Evolutionary conservation across 306 rosid genomes (phyloP).

Genomic region (Alnus glutinosa): DNA sequence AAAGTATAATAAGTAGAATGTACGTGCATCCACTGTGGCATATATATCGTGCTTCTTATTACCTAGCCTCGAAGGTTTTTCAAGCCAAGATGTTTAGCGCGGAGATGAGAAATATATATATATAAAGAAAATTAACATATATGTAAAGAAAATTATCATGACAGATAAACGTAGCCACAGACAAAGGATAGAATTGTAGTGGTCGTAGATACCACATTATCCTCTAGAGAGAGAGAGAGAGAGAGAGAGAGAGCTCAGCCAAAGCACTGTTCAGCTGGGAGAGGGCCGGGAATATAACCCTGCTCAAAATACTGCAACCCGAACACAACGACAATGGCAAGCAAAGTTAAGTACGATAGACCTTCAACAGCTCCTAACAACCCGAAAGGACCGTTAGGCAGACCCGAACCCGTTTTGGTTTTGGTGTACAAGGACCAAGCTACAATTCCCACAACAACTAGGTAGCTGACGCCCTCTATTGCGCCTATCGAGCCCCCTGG

Average conservation of each 20-base stretch:
- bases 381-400: conserved; percentile 86
- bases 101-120: too few relatives aligned
- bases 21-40: too few relatives aligned
- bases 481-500: conserved; percentile 92
- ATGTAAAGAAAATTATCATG: not conserved
- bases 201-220: conserved; percentile 31
- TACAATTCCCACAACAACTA: conserved; percentile 71
- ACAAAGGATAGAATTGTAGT: conserved; percentile 33
- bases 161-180: conserved; percentile 41
- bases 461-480: conserved; percentile 84
- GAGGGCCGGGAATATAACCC: conserved; percentile 88
- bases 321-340: conserved; percentile 67
- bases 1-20: too few relatives aligned
- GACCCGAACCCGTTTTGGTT: conserved; percentile 79
- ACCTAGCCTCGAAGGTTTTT: too few relatives aligned
- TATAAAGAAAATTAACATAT: too few relatives aligned
- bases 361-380: conserved; percentile 91
- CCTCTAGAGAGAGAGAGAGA: not conserved
- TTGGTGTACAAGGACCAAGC: conserved; percentile 84
- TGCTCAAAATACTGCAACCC: conserved; percentile 75
- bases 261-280: conserved; percentile 87
- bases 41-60: too few relatives aligned
- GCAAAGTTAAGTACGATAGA: conserved; percentile 57
- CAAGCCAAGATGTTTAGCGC: too few relatives aligned
- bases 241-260: conserved; percentile 41